Evolutionary conservation across 2,329 filamentous ascomycete genomes (phyloP), one percentile per base, ranked within the genome.

Genomic region (Fusarium chlamydosporum): DNA sequence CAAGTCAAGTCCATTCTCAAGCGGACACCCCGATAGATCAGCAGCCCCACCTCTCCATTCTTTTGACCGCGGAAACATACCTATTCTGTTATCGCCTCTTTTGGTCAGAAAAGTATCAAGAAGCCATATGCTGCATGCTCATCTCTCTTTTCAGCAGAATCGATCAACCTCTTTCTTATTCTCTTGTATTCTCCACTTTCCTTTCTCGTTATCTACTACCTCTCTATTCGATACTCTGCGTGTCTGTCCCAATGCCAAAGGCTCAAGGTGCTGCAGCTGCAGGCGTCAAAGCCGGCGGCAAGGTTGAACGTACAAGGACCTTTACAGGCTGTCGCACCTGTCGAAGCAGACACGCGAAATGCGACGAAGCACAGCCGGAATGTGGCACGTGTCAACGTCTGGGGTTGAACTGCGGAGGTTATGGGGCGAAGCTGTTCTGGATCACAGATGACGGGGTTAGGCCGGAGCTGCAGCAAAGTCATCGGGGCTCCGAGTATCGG

Each of bases 261-360:
- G 34, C 20, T 8, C 27, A 31, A 31, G 26, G 35, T 35, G 56
- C 23, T 35, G 56, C 23, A 51, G 46, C 55, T 12, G 23, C 29
- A 29, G 10, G 29, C 4, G 29, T 29, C 10, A 29, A 29, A 29
- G 29, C 29, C 48, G 29, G 27, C 3, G 16, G 16, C 26, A 74
- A 60, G 40, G 62, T 70, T 20, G 72, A 74, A 23, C 54, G 72
- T 15, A 74, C 72, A 26, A 71, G 72, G 8, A 79, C 76, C 2
- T 79, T 79, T 40, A 79, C 77, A 6, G 76, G 77, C 26, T 79
- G 77, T 29, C 74, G 75, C 15, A 78, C 76, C 13, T 79, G 77
- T 62, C 71, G 77, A 18, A 76, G 69, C 53, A 78, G 82, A 18
- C 82, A 83, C 67, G 73, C 79, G 35, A 84, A 83, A 72, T 84